Evolutionary conservation across 345 rosid genomes (phyloP), one percentile per base, ranked within the genome.

Genomic region (Clarkia xantiana): DNA sequence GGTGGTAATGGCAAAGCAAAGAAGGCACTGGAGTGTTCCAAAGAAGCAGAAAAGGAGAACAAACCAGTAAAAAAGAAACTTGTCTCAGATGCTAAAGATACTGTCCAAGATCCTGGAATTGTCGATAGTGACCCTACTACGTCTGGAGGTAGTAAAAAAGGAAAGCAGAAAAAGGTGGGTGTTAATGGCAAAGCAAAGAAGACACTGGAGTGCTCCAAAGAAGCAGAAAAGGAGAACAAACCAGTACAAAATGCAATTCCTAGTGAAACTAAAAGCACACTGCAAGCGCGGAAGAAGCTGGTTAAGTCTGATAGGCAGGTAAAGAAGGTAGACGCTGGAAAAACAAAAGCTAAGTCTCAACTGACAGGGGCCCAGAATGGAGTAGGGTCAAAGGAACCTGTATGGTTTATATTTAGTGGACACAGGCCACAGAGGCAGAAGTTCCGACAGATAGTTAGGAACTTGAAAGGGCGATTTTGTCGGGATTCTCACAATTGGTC

Each of bases 401-500:
- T 46, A 41, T 63, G 66, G 57, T 93, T 87, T 58, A 80, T 82
- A 47, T 57, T 84, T 58, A 75, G 90, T 67, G 96, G 95, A 20
- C 80, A 72, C 51, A 76, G 69, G 61, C 46, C 56, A 13, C 85
- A 81, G 66, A 84, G 94, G 55, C 82, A 81, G 57, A 81, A 78
- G 63, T 82, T 73, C 63, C 96, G 75, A 67, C 65, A 75, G 68
- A 66, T 80, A 25, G 66, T 86, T 54, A 76, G 65, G 67, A 54
- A 67, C 19, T 57, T 91, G 70, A 80, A 72, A 61, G 98, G 96
- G 38, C 84, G 73, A 70, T 55, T 62, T 42, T 91, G 94, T 63
- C 77, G 76, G 60, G 89, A 86, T 67, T 91, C 94, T 67, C 96
- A 91, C 72, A 87, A 81, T 13, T 91, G 98, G 95, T 86, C 94